phyloP scores from a whole-genome alignment of 2,329 filamentous ascomycete genomes.

The Tympanopsis confertula region DNA sequence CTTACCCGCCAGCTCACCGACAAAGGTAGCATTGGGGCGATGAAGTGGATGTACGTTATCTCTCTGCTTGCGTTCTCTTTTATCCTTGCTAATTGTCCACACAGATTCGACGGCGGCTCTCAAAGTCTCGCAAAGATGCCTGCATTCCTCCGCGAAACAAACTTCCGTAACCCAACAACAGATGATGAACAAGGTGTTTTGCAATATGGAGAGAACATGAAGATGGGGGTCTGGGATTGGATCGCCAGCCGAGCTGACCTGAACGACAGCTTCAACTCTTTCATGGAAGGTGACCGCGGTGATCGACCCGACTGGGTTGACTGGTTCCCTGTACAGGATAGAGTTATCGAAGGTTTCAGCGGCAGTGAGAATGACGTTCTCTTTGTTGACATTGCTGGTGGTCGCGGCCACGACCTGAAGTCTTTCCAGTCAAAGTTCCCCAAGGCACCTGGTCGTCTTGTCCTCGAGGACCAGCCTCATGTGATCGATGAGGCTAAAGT shows the following conservation, averaged over 20 bases:
- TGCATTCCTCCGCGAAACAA: background rate
- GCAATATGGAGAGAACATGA: no score
- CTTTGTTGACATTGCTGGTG: conserved; percentile 27
- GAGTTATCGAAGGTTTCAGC: background rate
- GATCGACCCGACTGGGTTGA: background rate
- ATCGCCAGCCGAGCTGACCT: background rate
- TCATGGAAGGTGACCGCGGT: background rate
- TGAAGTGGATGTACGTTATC: background rate
- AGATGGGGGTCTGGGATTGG: no score
- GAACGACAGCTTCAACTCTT: background rate
- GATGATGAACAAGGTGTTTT: no score
- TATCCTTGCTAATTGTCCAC: no score
- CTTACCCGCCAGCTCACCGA: background rate
- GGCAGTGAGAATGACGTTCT: conserved; percentile 13
- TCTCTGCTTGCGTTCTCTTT: no score
- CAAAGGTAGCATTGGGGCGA: background rate
- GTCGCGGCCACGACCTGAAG: conserved; percentile 22
- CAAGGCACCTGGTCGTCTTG: conserved; percentile 16
- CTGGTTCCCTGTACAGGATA: background rate
- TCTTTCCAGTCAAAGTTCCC: conserved; percentile 16
- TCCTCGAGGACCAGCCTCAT: conserved; percentile 25
- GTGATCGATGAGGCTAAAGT: conserved; percentile 6
- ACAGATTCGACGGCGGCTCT: no score
- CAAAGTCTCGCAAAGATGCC: background rate
- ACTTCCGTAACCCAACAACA: background rate